Evolutionary conservation across 176 grass and related monocot species (phyloP).

Genomic region (Ensete ventricosum): DNA sequence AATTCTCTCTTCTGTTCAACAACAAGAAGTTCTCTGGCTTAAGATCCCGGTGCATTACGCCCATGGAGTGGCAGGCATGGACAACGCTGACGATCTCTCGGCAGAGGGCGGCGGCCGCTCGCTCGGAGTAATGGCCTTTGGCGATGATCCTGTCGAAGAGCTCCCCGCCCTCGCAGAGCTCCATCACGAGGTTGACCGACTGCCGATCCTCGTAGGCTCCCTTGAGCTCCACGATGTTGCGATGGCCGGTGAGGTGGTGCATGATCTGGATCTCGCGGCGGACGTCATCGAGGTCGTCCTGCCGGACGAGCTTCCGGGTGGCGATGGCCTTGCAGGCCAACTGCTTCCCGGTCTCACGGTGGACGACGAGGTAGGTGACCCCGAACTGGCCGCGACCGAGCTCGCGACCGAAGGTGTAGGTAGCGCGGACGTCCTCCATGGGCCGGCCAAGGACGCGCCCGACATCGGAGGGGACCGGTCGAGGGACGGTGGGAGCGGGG

Average conservation of each 20-base stretch:
- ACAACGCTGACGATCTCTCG: constrained; percentile 48
- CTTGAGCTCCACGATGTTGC: constrained; percentile 48
- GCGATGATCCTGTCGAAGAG: constrained; percentile 86
- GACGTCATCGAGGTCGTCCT: constrained; percentile 65
- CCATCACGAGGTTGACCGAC: constrained; percentile 78
- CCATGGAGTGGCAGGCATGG: constrained; percentile 65
- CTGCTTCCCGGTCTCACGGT: constrained; percentile 35
- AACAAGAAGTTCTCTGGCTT: constrained; percentile 84
- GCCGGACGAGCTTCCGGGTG: constrained; percentile 45
- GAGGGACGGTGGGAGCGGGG: background rate
- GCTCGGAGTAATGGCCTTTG: constrained; percentile 65
- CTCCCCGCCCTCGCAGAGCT: constrained; percentile 81
- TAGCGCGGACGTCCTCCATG: background rate
- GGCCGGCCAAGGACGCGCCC: background rate
- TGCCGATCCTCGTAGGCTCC: constrained; percentile 79
- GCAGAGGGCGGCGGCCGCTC: constrained; percentile 42
- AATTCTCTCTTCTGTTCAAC: constrained; percentile 41
- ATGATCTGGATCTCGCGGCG: constrained; percentile 75
- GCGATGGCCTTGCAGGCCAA: constrained; percentile 82
- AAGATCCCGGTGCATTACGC: constrained; percentile 76
- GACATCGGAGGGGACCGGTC: background rate
- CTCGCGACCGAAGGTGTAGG: background rate
- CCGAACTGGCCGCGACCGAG: constrained; percentile 3
- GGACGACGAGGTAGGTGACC: background rate
- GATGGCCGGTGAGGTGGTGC: constrained; percentile 62